These are phyloP conservation scores for Torulaspora franciscae DNA, from an alignment of 805 yeast species.

Conservation along the genomic window DNA sequence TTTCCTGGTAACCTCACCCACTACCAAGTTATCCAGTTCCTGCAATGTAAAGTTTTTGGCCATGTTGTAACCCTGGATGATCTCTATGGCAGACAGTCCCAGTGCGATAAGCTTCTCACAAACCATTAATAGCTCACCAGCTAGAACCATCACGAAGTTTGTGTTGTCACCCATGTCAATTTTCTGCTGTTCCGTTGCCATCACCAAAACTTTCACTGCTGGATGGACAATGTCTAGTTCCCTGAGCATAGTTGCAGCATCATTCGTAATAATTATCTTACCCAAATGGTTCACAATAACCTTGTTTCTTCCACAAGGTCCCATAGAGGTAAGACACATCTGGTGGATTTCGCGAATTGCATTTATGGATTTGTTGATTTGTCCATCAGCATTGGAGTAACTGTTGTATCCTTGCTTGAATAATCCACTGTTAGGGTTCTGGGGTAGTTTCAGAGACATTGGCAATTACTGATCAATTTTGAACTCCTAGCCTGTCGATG, in stretches of 20 bases:
- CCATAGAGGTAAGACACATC: conserved; percentile 90
- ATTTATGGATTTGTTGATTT: conserved; percentile 82
- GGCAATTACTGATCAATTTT: background rate
- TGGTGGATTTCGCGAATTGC: conserved; percentile 91
- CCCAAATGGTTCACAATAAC: conserved; percentile 86
- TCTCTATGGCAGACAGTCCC: conserved; percentile 89
- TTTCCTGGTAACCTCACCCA: conserved; percentile 49
- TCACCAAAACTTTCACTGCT: conserved; percentile 89
- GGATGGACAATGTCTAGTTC: conserved; percentile 96
- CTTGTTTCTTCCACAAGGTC: conserved; percentile 96
- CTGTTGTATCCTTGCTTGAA: conserved; percentile 94
- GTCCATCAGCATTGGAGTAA: conserved; percentile 87
- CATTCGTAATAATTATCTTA: conserved; percentile 85
- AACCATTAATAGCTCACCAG: conserved; percentile 84
- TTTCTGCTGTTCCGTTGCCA: conserved; percentile 97
- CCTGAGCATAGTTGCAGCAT: conserved; percentile 95
- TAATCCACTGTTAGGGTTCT: conserved; percentile 87
- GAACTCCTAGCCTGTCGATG: conserved; percentile 1
- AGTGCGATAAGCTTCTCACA: conserved; percentile 79
- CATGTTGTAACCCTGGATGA: conserved; percentile 84
- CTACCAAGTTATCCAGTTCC: conserved; percentile 60
- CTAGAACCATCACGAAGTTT: conserved; percentile 82
- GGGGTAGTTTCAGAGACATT: conserved; percentile 89
- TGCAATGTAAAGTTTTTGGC: conserved; percentile 74
- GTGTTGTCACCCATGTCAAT: conserved; percentile 96